phyloP scores from a whole-genome alignment of 169 alveolate genomes.

The Plasmodium vivax region DNA sequence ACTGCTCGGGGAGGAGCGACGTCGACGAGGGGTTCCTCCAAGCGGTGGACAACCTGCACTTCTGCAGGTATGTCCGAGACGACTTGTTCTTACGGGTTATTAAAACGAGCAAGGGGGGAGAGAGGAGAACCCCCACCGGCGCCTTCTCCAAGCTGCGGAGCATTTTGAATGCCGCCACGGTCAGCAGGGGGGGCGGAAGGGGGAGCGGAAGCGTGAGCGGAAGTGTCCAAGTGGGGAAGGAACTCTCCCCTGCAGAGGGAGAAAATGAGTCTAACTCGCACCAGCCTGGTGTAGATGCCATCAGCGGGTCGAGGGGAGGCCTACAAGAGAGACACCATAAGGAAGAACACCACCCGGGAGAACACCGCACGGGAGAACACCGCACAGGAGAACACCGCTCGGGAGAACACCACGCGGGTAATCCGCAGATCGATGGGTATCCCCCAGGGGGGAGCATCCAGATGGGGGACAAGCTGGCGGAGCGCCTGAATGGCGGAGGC shows the following conservation, averaged over 20 bases:
- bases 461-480: not conserved
- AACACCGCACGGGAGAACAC: not conserved
- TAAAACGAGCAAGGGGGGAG: slow-evolving; percentile 5
- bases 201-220: no score
- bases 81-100: slow-evolving; percentile 18
- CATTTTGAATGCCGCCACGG: not conserved
- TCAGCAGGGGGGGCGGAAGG: no score
- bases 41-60: slow-evolving; percentile 16
- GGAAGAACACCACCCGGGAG: not conserved
- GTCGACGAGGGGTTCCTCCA: not conserved
- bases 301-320: not conserved
- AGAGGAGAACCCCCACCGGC: not conserved
- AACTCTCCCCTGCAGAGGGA: not conserved
- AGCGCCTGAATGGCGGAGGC: not conserved
- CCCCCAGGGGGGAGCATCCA: not conserved
- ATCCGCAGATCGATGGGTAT: not conserved
- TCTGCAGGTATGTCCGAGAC: slow-evolving; percentile 29
- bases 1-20: not conserved
- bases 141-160: slow-evolving; percentile 2
- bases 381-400: not conserved
- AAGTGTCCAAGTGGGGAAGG: not conserved
- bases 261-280: not conserved
- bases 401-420: not conserved
- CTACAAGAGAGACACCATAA: not conserved
- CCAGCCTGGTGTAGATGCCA: not conserved